Conservation (phyloP, 1,139 yeast genomes). For the Taiozyma sp. region DNA sequence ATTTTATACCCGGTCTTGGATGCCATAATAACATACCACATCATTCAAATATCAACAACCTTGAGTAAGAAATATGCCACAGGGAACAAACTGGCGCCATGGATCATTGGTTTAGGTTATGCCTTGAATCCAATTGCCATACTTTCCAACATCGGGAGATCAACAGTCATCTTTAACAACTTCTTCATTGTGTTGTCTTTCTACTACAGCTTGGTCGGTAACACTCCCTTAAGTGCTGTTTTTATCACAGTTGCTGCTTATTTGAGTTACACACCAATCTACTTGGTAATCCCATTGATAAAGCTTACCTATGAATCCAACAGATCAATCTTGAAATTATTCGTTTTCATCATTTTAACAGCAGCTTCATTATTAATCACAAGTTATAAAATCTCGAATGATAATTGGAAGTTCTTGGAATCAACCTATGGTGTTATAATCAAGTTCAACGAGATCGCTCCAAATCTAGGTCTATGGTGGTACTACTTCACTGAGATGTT, state of each 20-base stretch:
- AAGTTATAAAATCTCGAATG: slow-evolving; percentile 36
- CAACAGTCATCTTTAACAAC: slow-evolving; percentile 61
- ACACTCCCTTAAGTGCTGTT: slow-evolving; percentile 42
- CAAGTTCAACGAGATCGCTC: slow-evolving; percentile 63
- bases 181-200: slow-evolving; percentile 50
- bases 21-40: slow-evolving; percentile 31
- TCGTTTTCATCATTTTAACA: slow-evolving; percentile 15
- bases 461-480: slow-evolving; percentile 93
- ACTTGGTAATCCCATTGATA: slow-evolving; percentile 51
- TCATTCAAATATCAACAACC: slow-evolving; percentile 30
- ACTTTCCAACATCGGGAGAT: slow-evolving; percentile 63
- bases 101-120: slow-evolving; percentile 56
- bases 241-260: slow-evolving; percentile 62
- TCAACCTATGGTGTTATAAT: slow-evolving; percentile 62
- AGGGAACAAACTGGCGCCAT: slow-evolving; percentile 28
- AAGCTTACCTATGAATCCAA: slow-evolving; percentile 25
- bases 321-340: slow-evolving; percentile 1
- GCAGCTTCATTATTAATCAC: slow-evolving; percentile 33
- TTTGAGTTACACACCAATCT: slow-evolving; percentile 57
- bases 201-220: slow-evolving; percentile 37
- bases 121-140: slow-evolving; percentile 77
- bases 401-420: slow-evolving; percentile 49
- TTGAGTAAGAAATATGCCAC: slow-evolving; percentile 13
- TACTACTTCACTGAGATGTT: slow-evolving; percentile 94
- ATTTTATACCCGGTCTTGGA: slow-evolving; percentile 39